Base-by-base conservation (phyloP, 2,329 filamentous ascomycete species). In the Fusarium beomiforme region DNA sequence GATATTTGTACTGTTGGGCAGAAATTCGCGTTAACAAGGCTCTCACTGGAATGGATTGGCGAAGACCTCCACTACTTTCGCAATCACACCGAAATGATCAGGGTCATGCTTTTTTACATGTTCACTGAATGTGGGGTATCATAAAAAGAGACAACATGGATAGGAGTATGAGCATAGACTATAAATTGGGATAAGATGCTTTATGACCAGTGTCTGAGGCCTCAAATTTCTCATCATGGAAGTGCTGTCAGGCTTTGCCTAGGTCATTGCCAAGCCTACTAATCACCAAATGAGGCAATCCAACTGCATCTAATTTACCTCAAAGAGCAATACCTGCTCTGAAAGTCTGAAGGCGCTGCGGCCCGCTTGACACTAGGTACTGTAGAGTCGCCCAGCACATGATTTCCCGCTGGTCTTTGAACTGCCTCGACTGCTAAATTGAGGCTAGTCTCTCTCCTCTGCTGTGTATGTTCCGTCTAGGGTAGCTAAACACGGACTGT, bases 321-420 rank as follows among this genome's bases (percentile, higher is more conserved):
- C 31, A 57, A 49, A 43, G 14, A 53, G 37, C 50, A 62, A 29
- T 34, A 41, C 21, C n/a, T n/a, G n/a, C n/a, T n/a, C n/a, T n/a
- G n/a, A 59, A 29, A 14, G 57, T 34, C 47, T 59, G 59, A 59
- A 69, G 49, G 54, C 64, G 60, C 55, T 33, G 37, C 71, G 64
- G 71, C 57, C 71, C 68, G 71, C 64, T 43, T 37, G 44, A 51
- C 68, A 59, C 71, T 72, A n/a, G n/a, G n/a, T n/a, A 70, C 62
- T 57, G 55, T 47, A 60, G 56, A 49, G 56, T 59, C 26, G 36
- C 31, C 31, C 36, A 60, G 46, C 46, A 59, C 56, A 66, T 63
- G 17, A 42, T 26, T 41, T 49, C 21, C 19, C 16, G 23, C 17
- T 24, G 19, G 29, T 29, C n/a, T 31, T 14, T 50, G 49, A 34